Conservation (phyloP, 371 early-diverging fungal species). For the Vavraia culicis region DNA sequence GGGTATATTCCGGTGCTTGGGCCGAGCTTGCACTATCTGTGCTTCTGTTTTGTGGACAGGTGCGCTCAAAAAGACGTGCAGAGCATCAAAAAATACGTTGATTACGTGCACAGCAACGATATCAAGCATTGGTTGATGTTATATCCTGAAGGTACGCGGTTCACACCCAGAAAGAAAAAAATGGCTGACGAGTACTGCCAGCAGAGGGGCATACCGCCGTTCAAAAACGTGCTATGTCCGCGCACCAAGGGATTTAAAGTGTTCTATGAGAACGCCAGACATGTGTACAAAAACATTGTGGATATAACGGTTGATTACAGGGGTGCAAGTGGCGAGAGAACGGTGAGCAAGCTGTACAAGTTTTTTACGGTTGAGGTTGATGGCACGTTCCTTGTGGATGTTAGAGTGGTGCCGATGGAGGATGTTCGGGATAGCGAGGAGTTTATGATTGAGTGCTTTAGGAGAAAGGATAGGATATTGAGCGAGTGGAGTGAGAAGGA, state of each 20-base stretch:
- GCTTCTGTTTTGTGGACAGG: slow-evolving; percentile 34
- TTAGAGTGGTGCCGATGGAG: slow-evolving; percentile 3
- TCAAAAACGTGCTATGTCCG: slow-evolving; percentile 53
- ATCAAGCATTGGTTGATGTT: slow-evolving; percentile 32
- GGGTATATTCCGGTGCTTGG: slow-evolving; percentile 37
- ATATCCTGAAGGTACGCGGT: slow-evolving; percentile 43
- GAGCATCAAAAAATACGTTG: slow-evolving; percentile 25
- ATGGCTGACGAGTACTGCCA: slow-evolving; percentile 48
- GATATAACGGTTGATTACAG: slow-evolving; percentile 38
- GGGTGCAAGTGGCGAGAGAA: slow-evolving; percentile 3
- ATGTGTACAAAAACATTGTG: slow-evolving; percentile 22
- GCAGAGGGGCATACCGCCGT: slow-evolving; percentile 46
- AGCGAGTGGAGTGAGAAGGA: too few species aligned
- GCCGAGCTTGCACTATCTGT: slow-evolving; percentile 15
- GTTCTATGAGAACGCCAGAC: slow-evolving; percentile 3
- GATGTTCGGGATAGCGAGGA: slow-evolving; percentile 19
- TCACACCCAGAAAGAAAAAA: slow-evolving; percentile 8
- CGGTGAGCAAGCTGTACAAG: slow-evolving; percentile 18
- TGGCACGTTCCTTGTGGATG: slow-evolving; percentile 22
- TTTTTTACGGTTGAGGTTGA: slow-evolving; percentile 10
- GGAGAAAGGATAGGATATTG: slow-evolving; percentile 29
- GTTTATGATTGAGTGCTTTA: slow-evolving; percentile 33
- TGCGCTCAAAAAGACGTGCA: slow-evolving; percentile 31
- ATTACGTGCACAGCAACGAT: slow-evolving; percentile 2
- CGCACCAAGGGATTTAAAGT: slow-evolving; percentile 55